phyloP scores from a whole-genome alignment of 2,329 filamentous ascomycete genomes.

The Fusarium bactridioides region DNA sequence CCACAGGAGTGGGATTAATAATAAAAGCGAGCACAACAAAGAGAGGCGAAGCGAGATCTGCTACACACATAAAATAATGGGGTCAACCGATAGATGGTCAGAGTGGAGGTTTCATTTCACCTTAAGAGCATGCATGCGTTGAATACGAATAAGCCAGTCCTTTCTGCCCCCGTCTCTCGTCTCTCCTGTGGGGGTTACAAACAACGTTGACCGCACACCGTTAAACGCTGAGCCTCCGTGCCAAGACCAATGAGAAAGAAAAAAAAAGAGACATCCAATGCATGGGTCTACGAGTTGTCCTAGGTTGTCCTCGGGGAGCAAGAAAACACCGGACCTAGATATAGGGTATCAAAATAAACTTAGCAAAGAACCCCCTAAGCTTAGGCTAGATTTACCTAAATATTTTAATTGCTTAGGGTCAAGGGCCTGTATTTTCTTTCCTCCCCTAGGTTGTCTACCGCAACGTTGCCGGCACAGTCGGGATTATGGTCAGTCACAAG shows the following conservation, averaged over 20 bases:
- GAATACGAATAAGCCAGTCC: conserved; percentile 30
- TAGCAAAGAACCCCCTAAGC: too few species aligned
- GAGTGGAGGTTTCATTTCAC: conserved; percentile 34
- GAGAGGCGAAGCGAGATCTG: conserved; percentile 25
- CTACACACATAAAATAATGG: conserved; percentile 11
- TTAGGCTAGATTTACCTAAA: too few species aligned
- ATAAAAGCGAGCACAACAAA: background rate
- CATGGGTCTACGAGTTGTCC: conserved; percentile 24
- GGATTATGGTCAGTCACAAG: conserved; percentile 14
- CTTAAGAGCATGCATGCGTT: conserved; percentile 22
- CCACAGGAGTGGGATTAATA: conserved; percentile 26
- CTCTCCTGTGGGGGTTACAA: background rate
- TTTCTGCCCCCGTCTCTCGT: background rate
- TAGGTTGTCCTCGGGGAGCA: background rate
- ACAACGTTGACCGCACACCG: conserved; percentile 1
- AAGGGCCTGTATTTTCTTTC: background rate
- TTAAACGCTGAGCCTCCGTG: conserved; percentile 26
- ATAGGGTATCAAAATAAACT: too few species aligned
- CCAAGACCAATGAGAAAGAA: conserved; percentile 13
- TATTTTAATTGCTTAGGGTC: too few species aligned
- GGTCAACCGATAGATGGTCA: conserved; percentile 8
- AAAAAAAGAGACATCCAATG: background rate
- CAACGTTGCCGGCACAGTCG: conserved; percentile 29
- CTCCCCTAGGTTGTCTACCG: background rate
- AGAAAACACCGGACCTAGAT: too few species aligned